These are phyloP conservation scores for Aureobasidium mangrovei DNA, from an alignment of 2,329 filamentous ascomycete genomes.

Conservation along the genomic window DNA sequence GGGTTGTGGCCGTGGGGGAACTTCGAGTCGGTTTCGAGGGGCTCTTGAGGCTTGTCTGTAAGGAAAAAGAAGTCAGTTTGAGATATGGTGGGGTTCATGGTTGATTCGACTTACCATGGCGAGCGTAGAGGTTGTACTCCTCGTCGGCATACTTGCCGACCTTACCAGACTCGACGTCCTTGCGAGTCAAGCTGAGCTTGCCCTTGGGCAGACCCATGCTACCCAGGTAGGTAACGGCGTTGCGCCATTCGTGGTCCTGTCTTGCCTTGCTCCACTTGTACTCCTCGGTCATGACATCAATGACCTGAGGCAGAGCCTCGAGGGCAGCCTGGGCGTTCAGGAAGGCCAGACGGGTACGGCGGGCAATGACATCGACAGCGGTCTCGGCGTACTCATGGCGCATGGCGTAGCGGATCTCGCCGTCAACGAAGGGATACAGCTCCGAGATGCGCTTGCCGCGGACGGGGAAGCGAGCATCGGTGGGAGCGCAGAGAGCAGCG, in stretches of 20 bases:
- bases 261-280: constrained; percentile 65
- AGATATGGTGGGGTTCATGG: neutral
- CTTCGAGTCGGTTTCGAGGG: constrained; percentile 42
- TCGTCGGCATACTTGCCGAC: constrained; percentile 41
- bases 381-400: constrained; percentile 87
- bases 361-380: constrained; percentile 76
- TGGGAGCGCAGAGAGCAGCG: constrained; percentile 68
- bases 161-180: constrained; percentile 50
- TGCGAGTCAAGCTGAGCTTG: constrained; percentile 46
- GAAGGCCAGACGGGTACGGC: constrained; percentile 78
- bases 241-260: constrained; percentile 73
- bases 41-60: constrained; percentile 46
- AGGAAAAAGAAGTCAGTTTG: neutral
- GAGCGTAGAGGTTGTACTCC: constrained; percentile 41
- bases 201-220: constrained; percentile 54
- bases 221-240: constrained; percentile 50
- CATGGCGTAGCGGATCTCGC: constrained; percentile 81
- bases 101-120: constrained; percentile 37
- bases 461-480: constrained; percentile 70
- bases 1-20: constrained; percentile 38
- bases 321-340: constrained; percentile 85
- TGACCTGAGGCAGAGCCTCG: constrained; percentile 73
- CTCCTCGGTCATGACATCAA: constrained; percentile 83
- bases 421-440: constrained; percentile 85
- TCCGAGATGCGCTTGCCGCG: constrained; percentile 69